A percentile compares a stretch with the other conserved stretches of the same genome.
These are phyloP conservation scores for Zalaria sp. DNA, from an alignment of 2,329 filamentous ascomycete genomes.

Conservation along the genomic window DNA sequence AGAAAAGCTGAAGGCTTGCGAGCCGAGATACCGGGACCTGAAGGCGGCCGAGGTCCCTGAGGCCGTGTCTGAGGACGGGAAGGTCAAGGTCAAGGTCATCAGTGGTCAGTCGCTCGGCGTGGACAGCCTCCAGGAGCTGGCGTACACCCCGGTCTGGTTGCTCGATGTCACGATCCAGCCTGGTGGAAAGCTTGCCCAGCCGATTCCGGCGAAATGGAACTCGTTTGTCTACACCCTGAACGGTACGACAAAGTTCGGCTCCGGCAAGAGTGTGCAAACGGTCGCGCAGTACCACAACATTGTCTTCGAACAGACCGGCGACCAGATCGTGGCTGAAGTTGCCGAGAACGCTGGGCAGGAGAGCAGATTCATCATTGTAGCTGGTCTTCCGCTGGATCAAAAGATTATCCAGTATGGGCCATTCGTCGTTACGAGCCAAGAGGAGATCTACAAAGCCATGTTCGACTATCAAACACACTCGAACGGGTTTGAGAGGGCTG, in stretches of 20 bases:
- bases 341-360: constrained; percentile 47
- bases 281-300: constrained; percentile 72
- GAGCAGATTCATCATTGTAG: constrained; percentile 54
- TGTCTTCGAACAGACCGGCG: constrained; percentile 70
- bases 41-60: constrained; percentile 63
- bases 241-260: constrained; percentile 53
- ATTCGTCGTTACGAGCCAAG: constrained; percentile 61
- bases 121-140: constrained; percentile 76
- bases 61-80: constrained; percentile 56
- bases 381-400: constrained; percentile 68
- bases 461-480: constrained; percentile 57
- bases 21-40: constrained; percentile 84
- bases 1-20: constrained; percentile 65
- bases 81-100: constrained; percentile 77
- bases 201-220: constrained; percentile 71
- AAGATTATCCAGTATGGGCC: constrained; percentile 72
- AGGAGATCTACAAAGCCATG: constrained; percentile 64
- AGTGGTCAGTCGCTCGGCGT: constrained; percentile 72
- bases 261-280: constrained; percentile 33
- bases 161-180: constrained; percentile 70
- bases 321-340: constrained; percentile 59
- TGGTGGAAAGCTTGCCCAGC: constrained; percentile 63
- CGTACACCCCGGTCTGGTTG: constrained; percentile 96
- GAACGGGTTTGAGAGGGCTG: constrained; percentile 70
- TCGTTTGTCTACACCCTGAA: constrained; percentile 77